Evolutionary conservation across 345 rosid species (phyloP).

Genomic region (Crucihimalaya himalaica): DNA sequence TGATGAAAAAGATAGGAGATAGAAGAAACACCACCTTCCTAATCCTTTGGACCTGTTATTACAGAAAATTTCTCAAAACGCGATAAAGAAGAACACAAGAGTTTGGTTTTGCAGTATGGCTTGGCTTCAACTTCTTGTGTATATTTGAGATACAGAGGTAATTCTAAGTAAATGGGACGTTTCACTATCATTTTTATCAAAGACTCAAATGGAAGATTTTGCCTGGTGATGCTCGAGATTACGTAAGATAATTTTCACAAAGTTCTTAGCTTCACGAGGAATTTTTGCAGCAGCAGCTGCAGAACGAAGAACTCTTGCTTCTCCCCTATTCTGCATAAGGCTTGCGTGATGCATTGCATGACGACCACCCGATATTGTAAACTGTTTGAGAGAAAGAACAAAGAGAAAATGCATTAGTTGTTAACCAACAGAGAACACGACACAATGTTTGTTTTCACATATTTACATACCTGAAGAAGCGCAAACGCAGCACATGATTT

Average conservation of each 20-base stretch:
- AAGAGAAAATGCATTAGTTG: neutral
- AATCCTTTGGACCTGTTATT: slow-evolving; percentile 14
- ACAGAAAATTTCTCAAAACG: slow-evolving; percentile 9
- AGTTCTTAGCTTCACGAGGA: slow-evolving; percentile 78
- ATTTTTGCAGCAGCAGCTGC: slow-evolving; percentile 87
- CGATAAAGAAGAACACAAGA: slow-evolving; percentile 10
- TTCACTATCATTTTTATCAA: neutral
- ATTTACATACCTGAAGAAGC: slow-evolving; percentile 65
- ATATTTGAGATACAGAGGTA: slow-evolving; percentile 26
- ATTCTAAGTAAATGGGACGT: slow-evolving; percentile 27
- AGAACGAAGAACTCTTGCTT: slow-evolving; percentile 75
- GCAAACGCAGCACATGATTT: slow-evolving; percentile 89
- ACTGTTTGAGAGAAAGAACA: slow-evolving; percentile 44
- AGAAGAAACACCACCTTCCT: slow-evolving; percentile 11
- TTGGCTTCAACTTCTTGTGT: slow-evolving; percentile 22
- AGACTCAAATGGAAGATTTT: slow-evolving; percentile 44
- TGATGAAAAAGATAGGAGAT: neutral
- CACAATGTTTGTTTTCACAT: neutral
- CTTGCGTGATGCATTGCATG: slow-evolving; percentile 87
- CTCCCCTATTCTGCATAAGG: slow-evolving; percentile 83
- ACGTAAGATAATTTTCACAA: slow-evolving; percentile 77
- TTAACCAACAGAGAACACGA: neutral
- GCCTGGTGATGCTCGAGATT: slow-evolving; percentile 78
- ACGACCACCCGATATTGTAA: slow-evolving; percentile 85
- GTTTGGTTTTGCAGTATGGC: slow-evolving; percentile 24